Evolutionary conservation across 2,329 filamentous ascomycete species (phyloP).

Genomic region (Alternaria infectoria): DNA sequence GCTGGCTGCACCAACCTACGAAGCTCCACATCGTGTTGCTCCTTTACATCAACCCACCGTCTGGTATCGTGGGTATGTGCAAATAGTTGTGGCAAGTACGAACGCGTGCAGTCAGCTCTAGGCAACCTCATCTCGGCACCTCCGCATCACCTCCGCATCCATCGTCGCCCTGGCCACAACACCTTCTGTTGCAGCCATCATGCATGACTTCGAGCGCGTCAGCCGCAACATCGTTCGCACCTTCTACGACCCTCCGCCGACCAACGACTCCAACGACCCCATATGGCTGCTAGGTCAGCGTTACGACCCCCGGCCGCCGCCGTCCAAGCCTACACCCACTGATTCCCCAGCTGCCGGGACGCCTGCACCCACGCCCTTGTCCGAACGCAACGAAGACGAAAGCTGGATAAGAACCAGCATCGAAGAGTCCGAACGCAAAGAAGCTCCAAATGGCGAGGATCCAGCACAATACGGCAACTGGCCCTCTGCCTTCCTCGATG

Average conservation of each 20-base stretch:
- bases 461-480: conserved; percentile 64
- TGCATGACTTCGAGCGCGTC: conserved; percentile 77
- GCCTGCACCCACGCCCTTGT: conserved; percentile 29
- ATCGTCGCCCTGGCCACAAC: conserved; percentile 8
- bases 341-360: conserved; percentile 27
- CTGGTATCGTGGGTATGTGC: background rate
- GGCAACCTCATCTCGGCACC: conserved; percentile 17
- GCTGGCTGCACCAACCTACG: background rate
- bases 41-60: background rate
- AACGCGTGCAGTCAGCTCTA: conserved; percentile 21
- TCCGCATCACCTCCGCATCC: conserved; percentile 22
- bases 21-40: background rate
- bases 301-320: conserved; percentile 54
- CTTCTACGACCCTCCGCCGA: conserved; percentile 89
- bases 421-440: conserved; percentile 73
- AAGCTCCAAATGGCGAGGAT: conserved; percentile 43
- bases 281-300: conserved; percentile 82
- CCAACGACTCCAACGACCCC: conserved; percentile 73
- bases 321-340: conserved; percentile 28
- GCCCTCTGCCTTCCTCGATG: conserved; percentile 84
- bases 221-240: conserved; percentile 82
- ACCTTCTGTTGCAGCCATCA: conserved; percentile 34
- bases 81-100: background rate
- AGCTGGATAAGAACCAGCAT: conserved; percentile 71
- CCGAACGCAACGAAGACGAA: conserved; percentile 43